A percentile compares a stretch with the other conserved stretches of the same genome.
phyloP scores from a whole-genome alignment of 2,329 filamentous ascomycete species.

The Nothopassalora personata region DNA sequence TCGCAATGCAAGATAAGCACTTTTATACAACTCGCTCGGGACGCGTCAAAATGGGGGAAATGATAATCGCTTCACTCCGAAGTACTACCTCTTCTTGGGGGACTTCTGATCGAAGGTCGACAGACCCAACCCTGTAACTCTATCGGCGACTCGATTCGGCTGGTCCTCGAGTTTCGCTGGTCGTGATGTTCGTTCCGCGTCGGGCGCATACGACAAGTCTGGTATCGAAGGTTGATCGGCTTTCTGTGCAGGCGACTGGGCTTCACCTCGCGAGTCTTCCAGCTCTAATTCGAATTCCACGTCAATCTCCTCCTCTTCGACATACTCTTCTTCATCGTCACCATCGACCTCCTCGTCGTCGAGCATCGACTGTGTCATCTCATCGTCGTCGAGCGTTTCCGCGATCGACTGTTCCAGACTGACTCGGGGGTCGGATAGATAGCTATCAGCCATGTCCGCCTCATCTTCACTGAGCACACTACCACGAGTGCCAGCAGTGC shows the following conservation, averaged over 20 bases:
- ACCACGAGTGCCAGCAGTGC: conserved; percentile 11
- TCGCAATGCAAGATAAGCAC: not conserved
- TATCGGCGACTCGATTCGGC: not conserved
- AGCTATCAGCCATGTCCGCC: conserved; percentile 19
- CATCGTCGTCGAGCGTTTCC: conserved; percentile 15
- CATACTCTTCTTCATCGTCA: conserved; percentile 27
- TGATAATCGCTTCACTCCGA: not conserved
- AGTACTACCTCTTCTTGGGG: not conserved
- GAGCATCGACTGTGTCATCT: conserved; percentile 14
- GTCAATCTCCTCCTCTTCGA: conserved; percentile 8
- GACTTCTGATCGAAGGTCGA: not conserved
- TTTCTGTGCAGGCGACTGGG: conserved; percentile 6
- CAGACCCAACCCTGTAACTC: not conserved
- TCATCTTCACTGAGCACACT: conserved; percentile 32
- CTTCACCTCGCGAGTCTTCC: conserved; percentile 12
- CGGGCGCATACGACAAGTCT: not conserved
- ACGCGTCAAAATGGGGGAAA: not conserved
- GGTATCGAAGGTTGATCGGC: conserved; percentile 9
- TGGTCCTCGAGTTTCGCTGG: not conserved
- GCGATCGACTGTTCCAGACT: conserved; percentile 21
- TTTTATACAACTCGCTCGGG: not conserved
- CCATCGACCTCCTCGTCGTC: conserved; percentile 24
- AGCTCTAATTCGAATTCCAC: conserved; percentile 3
- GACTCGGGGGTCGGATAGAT: conserved; percentile 13
- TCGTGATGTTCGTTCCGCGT: not conserved